Conservation (phyloP, 2,329 filamentous ascomycete genomes). For the Xylaria sp. region DNA sequence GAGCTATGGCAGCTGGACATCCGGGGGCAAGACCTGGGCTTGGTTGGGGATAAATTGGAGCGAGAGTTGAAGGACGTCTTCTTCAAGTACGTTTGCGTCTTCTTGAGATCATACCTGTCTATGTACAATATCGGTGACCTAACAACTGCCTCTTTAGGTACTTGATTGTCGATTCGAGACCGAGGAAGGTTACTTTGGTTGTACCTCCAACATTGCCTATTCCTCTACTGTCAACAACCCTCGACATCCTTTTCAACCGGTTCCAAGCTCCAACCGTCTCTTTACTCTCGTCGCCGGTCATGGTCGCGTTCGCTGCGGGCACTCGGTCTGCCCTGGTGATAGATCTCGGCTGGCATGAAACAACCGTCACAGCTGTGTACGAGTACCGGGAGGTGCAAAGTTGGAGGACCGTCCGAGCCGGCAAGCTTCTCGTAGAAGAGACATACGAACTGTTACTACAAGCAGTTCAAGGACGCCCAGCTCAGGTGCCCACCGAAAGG, state of each 20-base stretch:
- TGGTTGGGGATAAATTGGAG: conserved; percentile 89
- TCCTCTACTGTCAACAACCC: conserved; percentile 76
- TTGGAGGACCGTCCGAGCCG: conserved; percentile 77
- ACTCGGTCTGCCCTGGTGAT: conserved; percentile 86
- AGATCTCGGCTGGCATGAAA: conserved; percentile 94
- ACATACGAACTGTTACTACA: conserved; percentile 72
- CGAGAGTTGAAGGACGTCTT: conserved; percentile 83
- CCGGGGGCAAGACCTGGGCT: conserved; percentile 75
- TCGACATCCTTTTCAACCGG: conserved; percentile 82
- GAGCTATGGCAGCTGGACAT: conserved; percentile 86
- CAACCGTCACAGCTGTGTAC: conserved; percentile 84
- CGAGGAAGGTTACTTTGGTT: conserved; percentile 77
- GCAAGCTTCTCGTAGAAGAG: conserved; percentile 74
- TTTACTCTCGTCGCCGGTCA: conserved; percentile 79
- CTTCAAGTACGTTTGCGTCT: conserved; percentile 69
- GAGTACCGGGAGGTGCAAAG: conserved; percentile 86
- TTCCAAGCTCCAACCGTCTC: conserved; percentile 85
- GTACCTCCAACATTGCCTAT: conserved; percentile 82
- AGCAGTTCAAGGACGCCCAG: conserved; percentile 48
- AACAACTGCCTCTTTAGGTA: conserved; percentile 55
- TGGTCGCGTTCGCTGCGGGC: conserved; percentile 80
- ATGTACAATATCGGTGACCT: not conserved
- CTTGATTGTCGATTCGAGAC: conserved; percentile 77
- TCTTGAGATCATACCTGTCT: not conserved
- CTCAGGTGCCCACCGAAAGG: conserved; percentile 39